Evolutionary conservation across 2,329 filamentous ascomycete species (phyloP).

Genomic region (Botryotinia convoluta): DNA sequence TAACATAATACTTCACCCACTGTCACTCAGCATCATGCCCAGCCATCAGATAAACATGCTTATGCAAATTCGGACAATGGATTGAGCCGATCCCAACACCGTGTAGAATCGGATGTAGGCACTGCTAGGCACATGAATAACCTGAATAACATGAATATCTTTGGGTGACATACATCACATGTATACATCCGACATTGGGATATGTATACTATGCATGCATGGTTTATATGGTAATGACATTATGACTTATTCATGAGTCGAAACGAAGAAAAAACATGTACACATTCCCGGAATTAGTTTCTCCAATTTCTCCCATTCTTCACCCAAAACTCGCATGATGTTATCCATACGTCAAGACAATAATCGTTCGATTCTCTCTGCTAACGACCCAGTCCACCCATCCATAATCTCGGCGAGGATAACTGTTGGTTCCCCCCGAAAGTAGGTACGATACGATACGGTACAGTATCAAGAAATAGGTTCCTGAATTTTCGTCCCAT

Average conservation of each 20-base stretch:
- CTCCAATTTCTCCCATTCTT: neutral
- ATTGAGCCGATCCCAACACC: neutral
- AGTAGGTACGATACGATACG: neutral
- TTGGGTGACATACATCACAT: neutral
- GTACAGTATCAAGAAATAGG: neutral
- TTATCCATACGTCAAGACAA: neutral
- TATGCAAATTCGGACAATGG: slow-evolving; percentile 9
- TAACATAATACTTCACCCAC: neutral
- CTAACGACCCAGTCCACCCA: neutral
- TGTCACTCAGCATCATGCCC: slow-evolving; percentile 3
- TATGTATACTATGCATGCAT: neutral
- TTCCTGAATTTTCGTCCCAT: neutral
- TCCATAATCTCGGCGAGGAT: neutral
- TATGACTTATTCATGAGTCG: neutral
- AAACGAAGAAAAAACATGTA: neutral
- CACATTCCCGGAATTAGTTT: neutral
- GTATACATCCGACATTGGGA: neutral
- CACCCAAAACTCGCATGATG: neutral
- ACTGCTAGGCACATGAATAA: neutral
- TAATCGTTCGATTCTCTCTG: neutral
- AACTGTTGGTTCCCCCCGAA: slow-evolving; percentile 9
- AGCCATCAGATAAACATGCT: slow-evolving; percentile 19
- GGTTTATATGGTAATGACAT: too few relatives aligned
- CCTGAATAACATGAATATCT: neutral
- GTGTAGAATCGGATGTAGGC: neutral